Evolutionary conservation across 2,329 filamentous ascomycete species (phyloP), one percentile per base, ranked within the genome.

Genomic region (Geoglossum cookeanum): DNA sequence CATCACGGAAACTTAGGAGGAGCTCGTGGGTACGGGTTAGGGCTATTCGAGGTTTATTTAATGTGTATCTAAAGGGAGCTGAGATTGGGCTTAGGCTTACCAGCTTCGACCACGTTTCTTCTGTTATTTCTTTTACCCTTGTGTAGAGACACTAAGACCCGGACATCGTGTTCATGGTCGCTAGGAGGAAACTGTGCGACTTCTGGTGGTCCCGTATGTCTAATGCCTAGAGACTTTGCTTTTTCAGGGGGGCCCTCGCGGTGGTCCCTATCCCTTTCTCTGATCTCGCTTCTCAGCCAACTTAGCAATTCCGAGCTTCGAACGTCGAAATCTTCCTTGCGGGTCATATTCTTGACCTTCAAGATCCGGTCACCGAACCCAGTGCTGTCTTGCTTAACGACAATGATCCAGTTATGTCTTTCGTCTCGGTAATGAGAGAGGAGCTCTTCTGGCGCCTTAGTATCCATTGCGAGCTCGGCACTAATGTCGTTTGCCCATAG

Each of bases 121-220:
- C 91, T 82, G 70, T 95, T 96, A 61, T 85, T 86, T 72, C 96
- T 97, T 70, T 95, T 96, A 68, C 83, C 88, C 64, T 84, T 82
- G 55, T 88, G 90, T 58, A 87, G 84, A 0, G 86, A 81, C 4
- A 89, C 78, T 3, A 96, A 76, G n/a, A 97, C 84, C 59, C 85
- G 83, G 51, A 97, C 89, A 58, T 91, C 85, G 62, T 85, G 83
- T 59, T 81, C 77, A 57, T 75, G 71, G 48, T 78, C 72, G 56
- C 62, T 63, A 60, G 55, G 57, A 60, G 55, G 57, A 55, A 60
- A 48, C 30, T 62, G 63, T 1, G 64, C 39, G 17, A 30, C 13
- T 2, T 57, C 39, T 35, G 54, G 4, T 32, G 27, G n/a, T 15
- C 37, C 44, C 5, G 54, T 3, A 39, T 75, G 71, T 49, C 70